phyloP scores from a whole-genome alignment of 441 rosid species.

The California macrophylla region DNA sequence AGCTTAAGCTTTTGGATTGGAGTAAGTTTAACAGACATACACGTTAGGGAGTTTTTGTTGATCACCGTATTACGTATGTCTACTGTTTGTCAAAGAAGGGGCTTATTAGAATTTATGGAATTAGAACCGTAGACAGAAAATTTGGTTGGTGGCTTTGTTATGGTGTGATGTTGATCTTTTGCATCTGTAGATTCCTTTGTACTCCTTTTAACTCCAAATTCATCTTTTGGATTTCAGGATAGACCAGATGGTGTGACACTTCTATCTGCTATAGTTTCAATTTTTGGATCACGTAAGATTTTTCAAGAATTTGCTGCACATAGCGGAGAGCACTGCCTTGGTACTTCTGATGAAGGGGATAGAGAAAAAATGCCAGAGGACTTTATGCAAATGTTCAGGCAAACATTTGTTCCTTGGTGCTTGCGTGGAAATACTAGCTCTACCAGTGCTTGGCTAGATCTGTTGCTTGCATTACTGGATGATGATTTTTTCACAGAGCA shows the following conservation, averaged over 20 bases:
- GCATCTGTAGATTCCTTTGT: not conserved
- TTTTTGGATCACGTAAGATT: slow-evolving; percentile 67
- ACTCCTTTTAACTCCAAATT: not conserved
- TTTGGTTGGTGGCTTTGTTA: not conserved
- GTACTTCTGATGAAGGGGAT: slow-evolving; percentile 26
- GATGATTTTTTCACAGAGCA: slow-evolving; percentile 73
- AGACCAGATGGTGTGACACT: slow-evolving; percentile 56
- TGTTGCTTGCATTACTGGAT: slow-evolving; percentile 66
- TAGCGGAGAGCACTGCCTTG: slow-evolving; percentile 21
- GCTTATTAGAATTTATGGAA: not conserved
- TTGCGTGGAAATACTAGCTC: slow-evolving; percentile 40
- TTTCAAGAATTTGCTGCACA: slow-evolving; percentile 31
- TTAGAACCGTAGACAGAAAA: not conserved
- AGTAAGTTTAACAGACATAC: not conserved
- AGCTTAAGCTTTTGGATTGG: not conserved
- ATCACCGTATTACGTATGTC: not conserved
- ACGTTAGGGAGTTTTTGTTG: not conserved
- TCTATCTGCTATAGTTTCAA: slow-evolving; percentile 53
- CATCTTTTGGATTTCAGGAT: slow-evolving; percentile 44
- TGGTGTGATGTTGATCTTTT: slow-evolving; percentile 5
- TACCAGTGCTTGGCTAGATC: slow-evolving; percentile 50
- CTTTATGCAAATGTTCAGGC: slow-evolving; percentile 50
- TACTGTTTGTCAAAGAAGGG: not conserved
- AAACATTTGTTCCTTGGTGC: slow-evolving; percentile 84
- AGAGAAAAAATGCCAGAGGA: slow-evolving; percentile 33